These are phyloP conservation scores for Diphasiastrum complanatum DNA, from an alignment of 83 land plant species.

Conservation along the genomic window DNA sequence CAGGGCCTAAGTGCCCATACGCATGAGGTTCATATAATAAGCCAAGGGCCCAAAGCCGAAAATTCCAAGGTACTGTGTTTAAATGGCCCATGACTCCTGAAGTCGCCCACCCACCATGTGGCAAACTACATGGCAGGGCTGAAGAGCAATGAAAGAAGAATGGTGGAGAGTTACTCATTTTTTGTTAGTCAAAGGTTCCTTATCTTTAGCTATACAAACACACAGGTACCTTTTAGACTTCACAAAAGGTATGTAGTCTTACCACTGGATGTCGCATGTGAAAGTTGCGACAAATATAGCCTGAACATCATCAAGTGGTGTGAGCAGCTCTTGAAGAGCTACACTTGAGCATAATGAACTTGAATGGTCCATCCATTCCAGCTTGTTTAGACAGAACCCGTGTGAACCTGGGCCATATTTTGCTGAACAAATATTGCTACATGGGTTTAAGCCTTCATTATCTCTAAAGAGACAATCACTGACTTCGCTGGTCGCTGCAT, in stretches of 20 bases:
- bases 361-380: slow-evolving; percentile 23
- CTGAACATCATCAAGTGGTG: slow-evolving; percentile 48
- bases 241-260: slow-evolving; percentile 4
- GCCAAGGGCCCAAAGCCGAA: too few species aligned
- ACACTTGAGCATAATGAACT: slow-evolving; percentile 19
- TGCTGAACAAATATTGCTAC: background rate
- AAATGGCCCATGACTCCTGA: too few species aligned
- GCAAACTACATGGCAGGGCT: too few species aligned
- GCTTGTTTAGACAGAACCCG: slow-evolving; percentile 51
- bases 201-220: background rate
- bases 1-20: too few species aligned
- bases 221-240: background rate
- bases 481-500: background rate
- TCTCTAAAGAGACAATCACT: background rate
- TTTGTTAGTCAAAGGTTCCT: too few species aligned
- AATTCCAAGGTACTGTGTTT: too few species aligned
- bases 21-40: too few species aligned
- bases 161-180: too few species aligned
- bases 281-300: slow-evolving; percentile 69
- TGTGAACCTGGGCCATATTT: slow-evolving; percentile 3
- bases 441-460: background rate
- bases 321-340: slow-evolving; percentile 53
- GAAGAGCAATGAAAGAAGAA: too few species aligned
- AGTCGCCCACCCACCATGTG: too few species aligned
- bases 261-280: slow-evolving; percentile 72